Evolutionary conservation across 2,329 filamentous ascomycete species (phyloP).

Genomic region (Triangularia verruculosa): DNA sequence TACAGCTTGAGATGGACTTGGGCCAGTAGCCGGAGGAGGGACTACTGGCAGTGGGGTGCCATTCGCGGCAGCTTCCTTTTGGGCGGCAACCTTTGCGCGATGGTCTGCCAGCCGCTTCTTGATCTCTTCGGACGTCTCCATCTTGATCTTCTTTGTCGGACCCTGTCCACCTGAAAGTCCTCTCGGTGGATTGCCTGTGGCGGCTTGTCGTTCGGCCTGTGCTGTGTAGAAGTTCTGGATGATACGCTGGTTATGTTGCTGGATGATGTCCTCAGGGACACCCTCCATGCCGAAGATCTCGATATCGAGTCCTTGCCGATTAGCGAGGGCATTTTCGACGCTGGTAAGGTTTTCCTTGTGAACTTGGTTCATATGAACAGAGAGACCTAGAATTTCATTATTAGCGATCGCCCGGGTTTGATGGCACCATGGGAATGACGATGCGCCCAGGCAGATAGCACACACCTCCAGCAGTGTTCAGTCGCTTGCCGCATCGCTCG

Average conservation of each 20-base stretch:
- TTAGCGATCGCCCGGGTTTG: slow-evolving; percentile 6
- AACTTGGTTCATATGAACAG: slow-evolving; percentile 96
- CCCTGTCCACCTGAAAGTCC: slow-evolving; percentile 56
- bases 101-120: slow-evolving; percentile 78
- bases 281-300: slow-evolving; percentile 99
- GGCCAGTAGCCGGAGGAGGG: slow-evolving; percentile 46
- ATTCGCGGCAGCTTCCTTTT: slow-evolving; percentile 53
- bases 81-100: slow-evolving; percentile 64
- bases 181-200: slow-evolving; percentile 79
- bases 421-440: not conserved
- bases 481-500: slow-evolving; percentile 78
- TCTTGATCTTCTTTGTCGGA: slow-evolving; percentile 66
- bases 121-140: slow-evolving; percentile 73
- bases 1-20: slow-evolving; percentile 55
- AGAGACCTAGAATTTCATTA: slow-evolving; percentile 56
- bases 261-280: slow-evolving; percentile 79
- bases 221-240: slow-evolving; percentile 81
- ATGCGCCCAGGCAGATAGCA: slow-evolving; percentile 14
- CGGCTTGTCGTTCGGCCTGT: slow-evolving; percentile 75
- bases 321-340: slow-evolving; percentile 89
- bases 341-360: slow-evolving; percentile 88
- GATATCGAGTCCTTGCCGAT: slow-evolving; percentile 79
- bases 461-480: slow-evolving; percentile 93
- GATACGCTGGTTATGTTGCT: slow-evolving; percentile 83
- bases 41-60: slow-evolving; percentile 43